These are phyloP conservation scores for Choanephora cucurbitarum DNA, from an alignment of 371 early-diverging fungal genomes.

Conservation along the genomic window DNA sequence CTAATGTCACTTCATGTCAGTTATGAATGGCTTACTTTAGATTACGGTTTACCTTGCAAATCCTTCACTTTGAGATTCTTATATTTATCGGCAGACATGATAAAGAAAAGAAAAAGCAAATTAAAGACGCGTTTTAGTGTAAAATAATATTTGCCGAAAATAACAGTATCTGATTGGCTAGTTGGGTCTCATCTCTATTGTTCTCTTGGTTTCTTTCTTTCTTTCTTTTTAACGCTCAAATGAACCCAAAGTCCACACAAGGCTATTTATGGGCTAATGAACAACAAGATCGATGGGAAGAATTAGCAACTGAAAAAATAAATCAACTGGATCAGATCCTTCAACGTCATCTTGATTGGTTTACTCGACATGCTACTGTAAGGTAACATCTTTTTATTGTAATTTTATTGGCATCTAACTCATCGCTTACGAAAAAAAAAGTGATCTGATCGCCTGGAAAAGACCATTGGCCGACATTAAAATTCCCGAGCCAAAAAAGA, in stretches of 20 bases:
- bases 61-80: slow-evolving; percentile 64
- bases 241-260: no score
- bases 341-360: neutral
- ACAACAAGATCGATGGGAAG: neutral
- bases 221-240: no score
- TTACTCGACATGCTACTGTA: neutral
- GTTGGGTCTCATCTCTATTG: no score
- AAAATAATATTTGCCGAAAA: no score
- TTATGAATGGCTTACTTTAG: no score
- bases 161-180: no score
- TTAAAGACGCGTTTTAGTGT: neutral
- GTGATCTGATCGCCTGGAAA: neutral
- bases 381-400: no score
- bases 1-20: slow-evolving; percentile 18
- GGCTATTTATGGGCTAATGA: neutral
- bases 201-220: no score
- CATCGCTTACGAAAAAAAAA: no score
- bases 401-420: no score
- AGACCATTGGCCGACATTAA: neutral
- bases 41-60: slow-evolving; percentile 56
- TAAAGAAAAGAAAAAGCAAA: neutral
- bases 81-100: slow-evolving; percentile 39
- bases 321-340: neutral
- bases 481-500: no score
- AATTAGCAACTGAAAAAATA: neutral